Evolutionary conservation across 805 yeast species (phyloP), one percentile per base, ranked within the genome.

Genomic region (Lipomyces starkeyi): DNA sequence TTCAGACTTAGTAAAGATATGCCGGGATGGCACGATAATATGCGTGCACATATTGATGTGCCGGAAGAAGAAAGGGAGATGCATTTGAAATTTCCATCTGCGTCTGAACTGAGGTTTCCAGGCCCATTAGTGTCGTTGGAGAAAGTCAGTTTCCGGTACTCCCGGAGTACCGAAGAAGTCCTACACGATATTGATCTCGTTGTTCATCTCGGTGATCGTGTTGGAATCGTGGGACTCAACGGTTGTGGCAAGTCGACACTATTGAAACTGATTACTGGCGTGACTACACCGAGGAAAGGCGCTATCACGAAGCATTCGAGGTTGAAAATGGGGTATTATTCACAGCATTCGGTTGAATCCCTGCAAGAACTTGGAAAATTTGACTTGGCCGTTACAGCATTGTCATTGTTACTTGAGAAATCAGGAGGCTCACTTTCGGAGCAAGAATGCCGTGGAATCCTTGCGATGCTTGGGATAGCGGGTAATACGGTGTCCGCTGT

Each of bases 161-260:
- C 32, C 3, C 29, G 60, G 29, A 25, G 25, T 5, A 9, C 34
- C 22, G 52, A 43, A 13, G 54, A 20, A 11, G 78, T 84, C 1
- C 78, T 88, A 54, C 77, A 78, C 1, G 73, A 81, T 29, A 67
- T 88, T 1, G 76, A 76, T 13, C 78, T 89, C 49, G 58, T 68
- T 0, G 75, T 91, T 0, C 55, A 73, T 1, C 73, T 75, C 29
- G 83, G 84, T 29, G 84, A 85, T 63, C 80, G 84, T 0, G 78
- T 88, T 52, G 91, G 88, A 1, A 75, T 91, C 1, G 85, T 88
- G 14, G 97, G 96, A 2, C 86, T 82, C 63, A 88, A 95, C 5
- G 97, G 97, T 0, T 84, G 88, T 29, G 97, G 97, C 0, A 91
- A 91, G 76, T 87, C 93, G 0, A 90, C 96, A 0, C 68, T 91